Percentiles rank a stretch among this genome's conserved stretches.
These are phyloP conservation scores for Botrytis fragariae DNA, from an alignment of 2,329 filamentous ascomycete species.

Conservation along the genomic window DNA sequence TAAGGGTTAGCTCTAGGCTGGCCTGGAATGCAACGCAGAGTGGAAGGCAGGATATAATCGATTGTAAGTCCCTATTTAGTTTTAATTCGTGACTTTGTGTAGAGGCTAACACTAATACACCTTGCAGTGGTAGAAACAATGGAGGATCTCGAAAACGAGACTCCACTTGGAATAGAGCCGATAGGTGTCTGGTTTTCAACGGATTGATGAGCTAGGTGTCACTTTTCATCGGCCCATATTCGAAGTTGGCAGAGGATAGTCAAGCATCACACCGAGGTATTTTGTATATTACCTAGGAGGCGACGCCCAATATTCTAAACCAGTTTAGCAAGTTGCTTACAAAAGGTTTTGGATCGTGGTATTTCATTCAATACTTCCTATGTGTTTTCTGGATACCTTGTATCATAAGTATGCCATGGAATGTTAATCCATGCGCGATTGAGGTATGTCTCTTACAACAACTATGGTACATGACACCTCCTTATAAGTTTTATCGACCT, in stretches of 20 bases:
- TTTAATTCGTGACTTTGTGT: not conserved
- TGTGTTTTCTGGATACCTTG: not conserved
- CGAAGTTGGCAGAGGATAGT: not conserved
- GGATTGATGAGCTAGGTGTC: conserved; percentile 4
- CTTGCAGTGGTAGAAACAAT: conserved; percentile 31
- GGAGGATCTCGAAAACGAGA: conserved; percentile 34
- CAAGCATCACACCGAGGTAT: not conserved
- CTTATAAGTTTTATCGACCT: not conserved
- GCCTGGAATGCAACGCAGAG: conserved; percentile 35
- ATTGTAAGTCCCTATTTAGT: conserved; percentile 20
- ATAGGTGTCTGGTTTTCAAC: conserved; percentile 14
- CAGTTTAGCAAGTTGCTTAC: not conserved
- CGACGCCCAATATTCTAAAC: not conserved
- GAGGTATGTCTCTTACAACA: not conserved
- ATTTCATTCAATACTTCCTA: not conserved
- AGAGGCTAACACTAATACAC: not conserved
- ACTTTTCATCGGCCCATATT: not conserved
- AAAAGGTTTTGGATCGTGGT: not conserved
- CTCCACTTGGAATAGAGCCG: conserved; percentile 29
- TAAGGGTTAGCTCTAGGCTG: conserved; percentile 35
- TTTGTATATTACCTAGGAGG: not conserved
- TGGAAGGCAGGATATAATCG: conserved; percentile 28
- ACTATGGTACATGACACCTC: not conserved
- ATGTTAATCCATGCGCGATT: not conserved
- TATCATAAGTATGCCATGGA: not conserved